Conservation (phyloP, 768 basidiomycete species). For the Lentinula raphanica region DNA sequence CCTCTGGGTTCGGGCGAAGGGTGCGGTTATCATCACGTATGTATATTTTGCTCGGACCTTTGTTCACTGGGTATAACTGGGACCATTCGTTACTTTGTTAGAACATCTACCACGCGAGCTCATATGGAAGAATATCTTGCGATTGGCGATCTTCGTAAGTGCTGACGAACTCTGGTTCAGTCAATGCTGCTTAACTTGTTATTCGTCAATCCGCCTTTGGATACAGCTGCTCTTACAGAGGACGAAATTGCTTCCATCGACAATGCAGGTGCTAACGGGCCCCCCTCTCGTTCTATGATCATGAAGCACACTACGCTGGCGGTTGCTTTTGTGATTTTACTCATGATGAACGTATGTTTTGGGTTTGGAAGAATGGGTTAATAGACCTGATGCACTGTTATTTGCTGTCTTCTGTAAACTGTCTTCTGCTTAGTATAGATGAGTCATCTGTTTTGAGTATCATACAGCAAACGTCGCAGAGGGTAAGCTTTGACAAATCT, state of each 20-base stretch:
- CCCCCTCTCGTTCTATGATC: background rate
- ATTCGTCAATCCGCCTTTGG: too few relatives aligned
- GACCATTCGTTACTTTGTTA: slow-evolving; percentile 15
- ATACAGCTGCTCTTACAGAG: slow-evolving; percentile 43
- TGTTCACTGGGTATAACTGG: background rate
- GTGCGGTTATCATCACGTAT: slow-evolving; percentile 63
- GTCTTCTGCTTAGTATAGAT: too few relatives aligned
- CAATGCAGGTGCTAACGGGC: slow-evolving; percentile 49
- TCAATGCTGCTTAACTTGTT: background rate
- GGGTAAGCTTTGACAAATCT: too few relatives aligned
- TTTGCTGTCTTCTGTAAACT: too few relatives aligned
- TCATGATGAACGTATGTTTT: background rate
- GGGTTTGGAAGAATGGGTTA: background rate
- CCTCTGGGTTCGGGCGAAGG: slow-evolving; percentile 64
- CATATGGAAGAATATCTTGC: slow-evolving; percentile 65
- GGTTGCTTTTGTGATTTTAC: background rate
- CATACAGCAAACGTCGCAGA: too few relatives aligned
- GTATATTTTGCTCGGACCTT: slow-evolving; percentile 14
- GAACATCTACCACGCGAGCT: slow-evolving; percentile 55
- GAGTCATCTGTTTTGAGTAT: too few relatives aligned
- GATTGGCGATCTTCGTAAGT: slow-evolving; percentile 52
- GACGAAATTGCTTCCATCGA: slow-evolving; percentile 64
- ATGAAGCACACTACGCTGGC: background rate
- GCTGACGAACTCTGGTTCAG: background rate
- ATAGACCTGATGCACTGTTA: too few relatives aligned